Evolutionary conservation across 1,139 yeast species (phyloP), one percentile per base, ranked within the genome.

Genomic region (Magnusiomyces fungicola): DNA sequence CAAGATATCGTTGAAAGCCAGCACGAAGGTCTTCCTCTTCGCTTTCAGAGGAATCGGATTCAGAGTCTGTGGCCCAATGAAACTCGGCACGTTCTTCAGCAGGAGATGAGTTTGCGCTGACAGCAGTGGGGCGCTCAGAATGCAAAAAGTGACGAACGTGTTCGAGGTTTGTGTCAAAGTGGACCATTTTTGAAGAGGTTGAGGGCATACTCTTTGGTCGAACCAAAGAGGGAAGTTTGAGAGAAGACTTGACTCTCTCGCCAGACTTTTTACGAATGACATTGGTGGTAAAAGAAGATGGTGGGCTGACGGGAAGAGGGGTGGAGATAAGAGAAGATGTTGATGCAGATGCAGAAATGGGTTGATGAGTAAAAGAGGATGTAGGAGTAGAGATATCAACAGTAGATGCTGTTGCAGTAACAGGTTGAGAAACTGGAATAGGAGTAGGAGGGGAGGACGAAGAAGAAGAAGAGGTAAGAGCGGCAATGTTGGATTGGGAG

Each of bases 121-220:
- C 86, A 1, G 94, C 89, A 1, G 78, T 71, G 19, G 96, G 96
- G 48, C 74, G 76, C 61, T 87, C 95, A 44, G 76, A 71, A 58
- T 81, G 77, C 56, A 80, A 74, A 65, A 88, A 87, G 61, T 83
- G 84, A 46, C 85, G 74, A 34, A 86, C 79, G 58, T 84, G 88
- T 56, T 73, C 81, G 46, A 78, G 62, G 46, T 71, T 73, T 41
- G 76, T 75, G 41, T 90, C 94, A 66, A 87, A 87, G 65, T 87
- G 92, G 24, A 87, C 96, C 56, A 75, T 80, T 61, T 87, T 87
- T 19, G 84, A 78, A 0, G 86, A 85, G 3, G 94, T 82, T 0
- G 83, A 70, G 2, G 96, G 96, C 69, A 85, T 74, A 12, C 89
- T 81, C 56, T 74, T 73, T 32, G 80, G 74, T 50, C 86, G 69